These are phyloP conservation scores for Viridothelium virens DNA, from an alignment of 495 filamentous ascomycete species.

Conservation along the genomic window DNA sequence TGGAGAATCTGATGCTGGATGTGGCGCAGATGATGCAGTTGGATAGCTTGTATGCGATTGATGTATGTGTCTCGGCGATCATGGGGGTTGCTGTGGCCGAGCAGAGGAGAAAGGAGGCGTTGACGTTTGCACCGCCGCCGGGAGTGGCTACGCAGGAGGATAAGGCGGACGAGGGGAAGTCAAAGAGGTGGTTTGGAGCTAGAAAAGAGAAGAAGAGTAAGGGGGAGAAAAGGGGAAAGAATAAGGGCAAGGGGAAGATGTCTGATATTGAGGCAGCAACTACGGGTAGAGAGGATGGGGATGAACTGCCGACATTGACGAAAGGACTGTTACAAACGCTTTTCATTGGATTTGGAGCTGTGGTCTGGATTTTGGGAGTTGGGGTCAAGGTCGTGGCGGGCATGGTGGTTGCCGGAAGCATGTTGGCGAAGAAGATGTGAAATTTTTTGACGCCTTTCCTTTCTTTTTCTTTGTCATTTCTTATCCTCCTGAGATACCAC, in stretches of 20 bases:
- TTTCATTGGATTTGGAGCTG: slow-evolving; percentile 24
- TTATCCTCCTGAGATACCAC: neutral
- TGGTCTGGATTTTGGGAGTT: slow-evolving; percentile 26
- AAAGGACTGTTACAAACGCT: slow-evolving; percentile 25
- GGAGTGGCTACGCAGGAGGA: neutral
- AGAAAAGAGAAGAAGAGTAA: slow-evolving; percentile 14
- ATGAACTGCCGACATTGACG: slow-evolving; percentile 24
- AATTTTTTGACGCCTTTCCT: neutral
- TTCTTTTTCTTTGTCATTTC: neutral
- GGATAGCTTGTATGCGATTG: slow-evolving; percentile 62
- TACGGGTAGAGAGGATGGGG: slow-evolving; percentile 16
- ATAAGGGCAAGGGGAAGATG: slow-evolving; percentile 16
- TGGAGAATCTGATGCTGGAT: slow-evolving; percentile 30
- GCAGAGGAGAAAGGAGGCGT: slow-evolving; percentile 12
- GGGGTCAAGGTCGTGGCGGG: slow-evolving; percentile 28
- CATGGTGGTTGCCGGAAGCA: slow-evolving; percentile 27
- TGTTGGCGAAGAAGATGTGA: slow-evolving; percentile 27
- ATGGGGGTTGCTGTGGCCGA: slow-evolving; percentile 54
- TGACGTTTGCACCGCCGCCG: slow-evolving; percentile 9
- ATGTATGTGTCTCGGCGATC: slow-evolving; percentile 61
- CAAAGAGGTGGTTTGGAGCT: slow-evolving; percentile 25
- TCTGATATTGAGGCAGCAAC: neutral
- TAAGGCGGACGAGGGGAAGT: slow-evolving; percentile 11
- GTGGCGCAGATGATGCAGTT: slow-evolving; percentile 41
- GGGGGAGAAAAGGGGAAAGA: slow-evolving; percentile 16